A percentile compares a stretch with the other conserved stretches of the same genome.
These are phyloP conservation scores for Phialophora chinensis DNA, from an alignment of 2,329 filamentous ascomycete genomes.

Conservation along the genomic window DNA sequence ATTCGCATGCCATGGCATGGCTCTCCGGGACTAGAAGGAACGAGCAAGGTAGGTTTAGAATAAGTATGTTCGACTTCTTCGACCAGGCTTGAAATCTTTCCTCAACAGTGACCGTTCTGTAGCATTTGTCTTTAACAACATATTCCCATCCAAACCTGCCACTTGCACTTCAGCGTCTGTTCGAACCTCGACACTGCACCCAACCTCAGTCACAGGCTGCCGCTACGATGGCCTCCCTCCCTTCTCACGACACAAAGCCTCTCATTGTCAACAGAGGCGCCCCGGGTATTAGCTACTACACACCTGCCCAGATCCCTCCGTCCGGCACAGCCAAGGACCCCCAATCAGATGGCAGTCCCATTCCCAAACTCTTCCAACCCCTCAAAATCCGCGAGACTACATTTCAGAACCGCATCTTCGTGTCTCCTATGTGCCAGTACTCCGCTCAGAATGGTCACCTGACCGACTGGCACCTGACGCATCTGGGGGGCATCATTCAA, in stretches of 20 bases:
- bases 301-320: constrained; percentile 54
- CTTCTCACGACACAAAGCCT: constrained; percentile 33
- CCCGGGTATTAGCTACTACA: constrained; percentile 55
- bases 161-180: background rate
- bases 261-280: constrained; percentile 49
- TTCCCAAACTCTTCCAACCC: constrained; percentile 57
- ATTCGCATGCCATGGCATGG: background rate
- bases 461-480: constrained; percentile 81
- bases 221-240: constrained; percentile 5
- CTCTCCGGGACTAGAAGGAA: constrained; percentile 1
- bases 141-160: too few species aligned
- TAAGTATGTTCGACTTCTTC: background rate
- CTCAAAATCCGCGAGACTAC: constrained; percentile 55
- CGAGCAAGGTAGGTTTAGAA: background rate
- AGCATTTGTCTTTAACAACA: background rate
- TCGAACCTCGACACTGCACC: background rate
- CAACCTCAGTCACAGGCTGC: background rate
- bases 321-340: constrained; percentile 52
- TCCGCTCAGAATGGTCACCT: constrained; percentile 72
- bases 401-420: constrained; percentile 70
- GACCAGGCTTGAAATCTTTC: background rate
- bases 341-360: constrained; percentile 56
- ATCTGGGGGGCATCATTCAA: constrained; percentile 77
- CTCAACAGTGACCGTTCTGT: background rate
- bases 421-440: constrained; percentile 71